These are phyloP conservation scores for Thalassia testudinum DNA, from an alignment of 116 monocot species.

Conservation along the genomic window DNA sequence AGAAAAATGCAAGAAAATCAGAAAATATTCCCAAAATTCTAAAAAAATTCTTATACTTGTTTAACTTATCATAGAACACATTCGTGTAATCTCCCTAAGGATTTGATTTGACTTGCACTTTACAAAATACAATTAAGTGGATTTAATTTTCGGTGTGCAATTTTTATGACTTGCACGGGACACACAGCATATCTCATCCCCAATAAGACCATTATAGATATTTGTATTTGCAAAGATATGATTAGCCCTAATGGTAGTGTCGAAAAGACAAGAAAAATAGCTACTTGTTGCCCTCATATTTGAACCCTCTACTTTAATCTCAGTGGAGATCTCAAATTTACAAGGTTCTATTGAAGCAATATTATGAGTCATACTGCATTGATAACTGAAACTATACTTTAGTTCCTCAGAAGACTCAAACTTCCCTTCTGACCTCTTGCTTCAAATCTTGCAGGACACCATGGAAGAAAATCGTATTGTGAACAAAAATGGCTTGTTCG, in stretches of 20 bases:
- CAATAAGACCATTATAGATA: constrained; percentile 54
- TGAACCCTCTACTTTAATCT: constrained; percentile 16
- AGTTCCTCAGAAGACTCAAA: constrained; percentile 10
- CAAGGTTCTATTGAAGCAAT: neutral
- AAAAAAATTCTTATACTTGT: too few species aligned
- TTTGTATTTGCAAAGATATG: constrained; percentile 66
- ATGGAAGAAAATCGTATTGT: neutral
- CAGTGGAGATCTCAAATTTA: constrained; percentile 16
- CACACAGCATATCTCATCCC: constrained; percentile 46
- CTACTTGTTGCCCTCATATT: constrained; percentile 20
- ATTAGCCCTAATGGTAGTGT: constrained; percentile 86
- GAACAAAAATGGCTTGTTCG: neutral
- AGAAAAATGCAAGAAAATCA: too few species aligned
- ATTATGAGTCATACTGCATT: constrained; percentile 6
- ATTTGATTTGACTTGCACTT: too few species aligned
- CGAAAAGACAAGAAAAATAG: constrained; percentile 78
- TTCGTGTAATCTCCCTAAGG: too few species aligned
- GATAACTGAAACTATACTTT: constrained; percentile 15
- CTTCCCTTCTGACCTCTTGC: neutral
- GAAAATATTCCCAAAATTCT: too few species aligned
- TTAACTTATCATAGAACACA: too few species aligned
- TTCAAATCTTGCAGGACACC: constrained; percentile 3
- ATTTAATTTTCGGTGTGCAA: too few species aligned
- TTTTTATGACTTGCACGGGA: too few species aligned
- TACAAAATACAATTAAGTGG: too few species aligned